Conservation (phyloP, 1,284 basidiomycete genomes). For the Boletus albobrunnescens region DNA sequence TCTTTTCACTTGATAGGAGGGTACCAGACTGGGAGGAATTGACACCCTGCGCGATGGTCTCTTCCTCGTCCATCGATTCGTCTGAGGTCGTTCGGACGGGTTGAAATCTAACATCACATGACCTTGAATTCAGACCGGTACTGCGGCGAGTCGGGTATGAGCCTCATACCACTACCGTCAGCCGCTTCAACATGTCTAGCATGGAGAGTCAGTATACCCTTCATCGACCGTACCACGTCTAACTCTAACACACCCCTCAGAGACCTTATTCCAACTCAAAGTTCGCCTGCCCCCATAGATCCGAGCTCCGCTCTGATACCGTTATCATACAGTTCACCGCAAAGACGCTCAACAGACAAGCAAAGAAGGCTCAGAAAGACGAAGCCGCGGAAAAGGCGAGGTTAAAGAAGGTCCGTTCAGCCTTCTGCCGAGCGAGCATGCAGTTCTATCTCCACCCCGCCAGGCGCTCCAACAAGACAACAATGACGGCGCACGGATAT, state of each 20-base stretch:
- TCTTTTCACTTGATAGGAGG: slow-evolving; percentile 2
- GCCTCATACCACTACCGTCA: slow-evolving; percentile 9
- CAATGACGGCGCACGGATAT: slow-evolving; percentile 96
- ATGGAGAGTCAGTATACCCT: slow-evolving; percentile 74
- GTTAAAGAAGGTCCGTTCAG: slow-evolving; percentile 76
- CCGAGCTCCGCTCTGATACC: slow-evolving; percentile 11
- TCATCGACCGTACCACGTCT: background rate
- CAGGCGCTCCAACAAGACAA: slow-evolving; percentile 97
- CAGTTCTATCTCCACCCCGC: background rate
- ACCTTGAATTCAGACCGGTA: no score
- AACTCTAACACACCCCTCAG: slow-evolving; percentile 48
- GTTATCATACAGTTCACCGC: slow-evolving; percentile 77
- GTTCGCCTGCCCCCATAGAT: slow-evolving; percentile 33
- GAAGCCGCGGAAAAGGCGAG: slow-evolving; percentile 82
- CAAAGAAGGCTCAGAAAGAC: slow-evolving; percentile 94
- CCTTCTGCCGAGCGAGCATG: background rate
- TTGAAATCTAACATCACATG: no score
- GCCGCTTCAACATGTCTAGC: slow-evolving; percentile 63
- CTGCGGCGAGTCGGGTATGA: no score
- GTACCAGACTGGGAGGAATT: background rate
- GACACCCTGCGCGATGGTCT: background rate
- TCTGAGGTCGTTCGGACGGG: no score
- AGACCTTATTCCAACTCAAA: slow-evolving; percentile 95
- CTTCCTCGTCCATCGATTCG: slow-evolving; percentile 8
- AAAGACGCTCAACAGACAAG: slow-evolving; percentile 86